phyloP scores from a whole-genome alignment of 1,284 basidiomycete genomes.

The Pascua guehoae region DNA sequence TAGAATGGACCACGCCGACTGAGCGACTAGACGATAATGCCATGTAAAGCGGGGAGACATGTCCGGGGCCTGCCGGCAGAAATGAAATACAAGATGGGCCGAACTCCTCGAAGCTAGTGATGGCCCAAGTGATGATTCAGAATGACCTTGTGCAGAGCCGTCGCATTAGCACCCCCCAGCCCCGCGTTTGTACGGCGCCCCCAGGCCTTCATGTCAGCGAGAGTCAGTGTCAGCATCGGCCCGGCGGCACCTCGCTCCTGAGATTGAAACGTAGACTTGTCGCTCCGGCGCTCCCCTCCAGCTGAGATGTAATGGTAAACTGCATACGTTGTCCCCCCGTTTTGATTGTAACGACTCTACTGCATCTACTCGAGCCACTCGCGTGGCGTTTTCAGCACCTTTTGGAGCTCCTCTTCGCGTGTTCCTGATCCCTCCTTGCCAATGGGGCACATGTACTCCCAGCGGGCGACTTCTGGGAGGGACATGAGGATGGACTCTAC shows the following conservation, averaged over 20 bases:
- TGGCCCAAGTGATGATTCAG: no score
- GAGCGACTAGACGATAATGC: no score
- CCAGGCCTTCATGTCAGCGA: no score
- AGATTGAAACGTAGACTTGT: background rate
- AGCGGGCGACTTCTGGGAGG: constrained; percentile 81
- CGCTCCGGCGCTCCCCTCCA: background rate
- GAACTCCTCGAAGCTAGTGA: no score
- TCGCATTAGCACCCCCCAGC: no score
- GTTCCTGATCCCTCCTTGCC: constrained; percentile 61
- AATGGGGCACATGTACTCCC: constrained; percentile 88
- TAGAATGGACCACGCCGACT: no score
- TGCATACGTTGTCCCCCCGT: background rate
- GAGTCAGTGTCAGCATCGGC: no score
- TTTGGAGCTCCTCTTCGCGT: constrained; percentile 66
- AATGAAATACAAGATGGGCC: no score
- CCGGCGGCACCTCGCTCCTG: background rate
- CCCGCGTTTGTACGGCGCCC: no score
- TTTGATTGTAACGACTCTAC: background rate
- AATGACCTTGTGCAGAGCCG: no score
- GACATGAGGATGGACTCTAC: constrained; percentile 91
- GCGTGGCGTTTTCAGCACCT: constrained; percentile 64
- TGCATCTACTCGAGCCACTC: constrained; percentile 59
- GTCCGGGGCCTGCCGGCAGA: no score
- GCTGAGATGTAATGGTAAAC: background rate
- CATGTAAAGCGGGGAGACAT: no score